Conservation (phyloP, 2,329 filamentous ascomycete genomes). For the Xylariaceae sp. region DNA sequence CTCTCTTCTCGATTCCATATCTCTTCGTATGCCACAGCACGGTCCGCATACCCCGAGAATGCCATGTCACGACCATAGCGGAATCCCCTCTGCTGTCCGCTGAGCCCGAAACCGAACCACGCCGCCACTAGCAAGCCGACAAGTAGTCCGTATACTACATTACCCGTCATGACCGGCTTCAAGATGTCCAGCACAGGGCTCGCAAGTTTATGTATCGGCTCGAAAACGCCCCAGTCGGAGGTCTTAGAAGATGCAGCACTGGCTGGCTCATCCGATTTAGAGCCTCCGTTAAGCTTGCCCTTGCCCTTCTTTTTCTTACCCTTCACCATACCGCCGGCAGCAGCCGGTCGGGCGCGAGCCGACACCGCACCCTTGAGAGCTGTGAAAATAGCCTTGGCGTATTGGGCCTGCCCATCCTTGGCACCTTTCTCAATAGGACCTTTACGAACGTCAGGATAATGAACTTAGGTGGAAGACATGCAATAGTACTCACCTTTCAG, state of each 20-base stretch:
- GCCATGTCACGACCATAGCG: conserved; percentile 38
- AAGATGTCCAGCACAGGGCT: conserved; percentile 68
- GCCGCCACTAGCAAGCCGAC: conserved; percentile 68
- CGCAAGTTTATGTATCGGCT: conserved; percentile 67
- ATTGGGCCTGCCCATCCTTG: conserved; percentile 80
- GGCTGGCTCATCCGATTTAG: conserved; percentile 37
- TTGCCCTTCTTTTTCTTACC: conserved; percentile 60
- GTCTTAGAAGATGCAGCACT: conserved; percentile 40
- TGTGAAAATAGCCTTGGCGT: conserved; percentile 75
- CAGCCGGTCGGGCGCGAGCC: conserved; percentile 53
- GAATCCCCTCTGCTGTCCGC: conserved; percentile 34
- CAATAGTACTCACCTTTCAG: conserved; percentile 71
- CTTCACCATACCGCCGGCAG: conserved; percentile 47
- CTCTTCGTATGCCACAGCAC: conserved; percentile 82
- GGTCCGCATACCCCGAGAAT: conserved; percentile 52
- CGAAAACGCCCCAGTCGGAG: conserved; percentile 72
- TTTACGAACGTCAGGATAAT: conserved; percentile 40
- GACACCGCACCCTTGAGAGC: conserved; percentile 70
- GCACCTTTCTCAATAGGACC: conserved; percentile 95
- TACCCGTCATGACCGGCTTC: conserved; percentile 67
- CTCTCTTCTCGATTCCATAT: conserved; percentile 87
- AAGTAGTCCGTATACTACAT: conserved; percentile 72
- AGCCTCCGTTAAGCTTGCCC: conserved; percentile 44
- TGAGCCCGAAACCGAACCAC: conserved; percentile 65
- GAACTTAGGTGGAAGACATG: neutral